A percentile compares a stretch with the other conserved stretches of the same genome.
Evolutionary conservation across 208 protist genomes (phyloP).

Genomic region (Spongospora subterranea): DNA sequence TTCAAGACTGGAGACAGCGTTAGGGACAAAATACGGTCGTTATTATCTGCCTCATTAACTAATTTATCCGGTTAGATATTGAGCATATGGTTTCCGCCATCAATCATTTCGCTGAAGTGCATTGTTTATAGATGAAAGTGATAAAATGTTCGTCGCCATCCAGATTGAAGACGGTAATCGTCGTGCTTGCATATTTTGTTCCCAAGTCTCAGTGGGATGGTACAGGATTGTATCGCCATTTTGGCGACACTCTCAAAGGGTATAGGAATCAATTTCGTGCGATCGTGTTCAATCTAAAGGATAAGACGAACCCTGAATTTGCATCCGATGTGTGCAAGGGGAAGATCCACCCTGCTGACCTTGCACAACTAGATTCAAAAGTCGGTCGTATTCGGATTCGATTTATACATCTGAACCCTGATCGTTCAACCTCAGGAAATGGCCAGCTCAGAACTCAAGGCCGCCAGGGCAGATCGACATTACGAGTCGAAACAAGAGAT

Average conservation of each 20-base stretch:
- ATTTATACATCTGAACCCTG: neutral
- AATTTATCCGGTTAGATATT: neutral
- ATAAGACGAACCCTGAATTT: slow-evolving; percentile 38
- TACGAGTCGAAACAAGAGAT: slow-evolving; percentile 34
- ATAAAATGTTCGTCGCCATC: slow-evolving; percentile 24
- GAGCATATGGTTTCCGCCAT: neutral
- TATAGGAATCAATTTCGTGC: slow-evolving; percentile 44
- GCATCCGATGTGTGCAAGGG: slow-evolving; percentile 11
- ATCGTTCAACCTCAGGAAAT: slow-evolving; percentile 1
- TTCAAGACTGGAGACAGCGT: neutral
- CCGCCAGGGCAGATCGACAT: neutral
- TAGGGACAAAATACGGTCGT: slow-evolving; percentile 12
- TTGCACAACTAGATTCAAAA: slow-evolving; percentile 27
- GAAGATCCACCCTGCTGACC: slow-evolving; percentile 1
- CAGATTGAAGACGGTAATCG: slow-evolving; percentile 43
- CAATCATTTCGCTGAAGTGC: neutral
- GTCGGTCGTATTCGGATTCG: neutral
- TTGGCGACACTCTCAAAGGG: slow-evolving; percentile 23
- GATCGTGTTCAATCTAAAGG: slow-evolving; percentile 48
- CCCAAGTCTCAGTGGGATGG: neutral
- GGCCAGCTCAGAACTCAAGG: slow-evolving; percentile 41
- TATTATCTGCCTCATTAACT: neutral
- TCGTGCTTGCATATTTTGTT: neutral
- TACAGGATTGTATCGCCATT: slow-evolving; percentile 12
- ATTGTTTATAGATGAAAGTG: slow-evolving; percentile 4